Evolutionary conservation across 148 eudicot species (phyloP).

Genomic region (Limonium bicolor): DNA sequence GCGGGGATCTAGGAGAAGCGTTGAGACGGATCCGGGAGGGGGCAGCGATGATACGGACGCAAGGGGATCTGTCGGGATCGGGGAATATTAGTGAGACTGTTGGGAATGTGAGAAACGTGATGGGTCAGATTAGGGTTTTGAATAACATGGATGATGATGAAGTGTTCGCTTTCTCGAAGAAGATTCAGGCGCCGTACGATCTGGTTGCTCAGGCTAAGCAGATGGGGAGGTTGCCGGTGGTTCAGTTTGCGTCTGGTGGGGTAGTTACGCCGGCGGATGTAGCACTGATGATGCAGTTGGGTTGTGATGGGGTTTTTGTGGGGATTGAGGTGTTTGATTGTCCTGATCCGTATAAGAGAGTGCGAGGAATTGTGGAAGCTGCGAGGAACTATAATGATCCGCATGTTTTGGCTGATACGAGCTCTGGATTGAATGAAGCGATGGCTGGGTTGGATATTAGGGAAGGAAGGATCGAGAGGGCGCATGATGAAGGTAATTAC

Average conservation of each 20-base stretch:
- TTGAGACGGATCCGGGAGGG: constrained; percentile 57
- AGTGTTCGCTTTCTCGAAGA: constrained; percentile 61
- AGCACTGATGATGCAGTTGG: constrained; percentile 85
- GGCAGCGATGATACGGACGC: constrained; percentile 48
- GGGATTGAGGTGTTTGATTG: constrained; percentile 51
- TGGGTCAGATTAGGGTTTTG: constrained; percentile 58
- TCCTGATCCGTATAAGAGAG: constrained; percentile 41
- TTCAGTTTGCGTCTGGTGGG: constrained; percentile 80
- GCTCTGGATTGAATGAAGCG: constrained; percentile 43
- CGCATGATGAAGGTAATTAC: constrained; percentile 5
- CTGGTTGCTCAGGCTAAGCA: constrained; percentile 85
- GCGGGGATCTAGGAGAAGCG: constrained; percentile 44
- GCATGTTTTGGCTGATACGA: constrained; percentile 36
- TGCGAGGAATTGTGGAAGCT: constrained; percentile 70
- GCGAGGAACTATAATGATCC: constrained; percentile 78
- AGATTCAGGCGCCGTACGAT: constrained; percentile 59
- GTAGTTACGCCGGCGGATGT: constrained; percentile 75
- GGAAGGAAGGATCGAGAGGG: constrained; percentile 21
- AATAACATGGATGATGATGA: constrained; percentile 81
- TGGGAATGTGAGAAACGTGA: constrained; percentile 44
- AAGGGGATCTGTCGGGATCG: constrained; percentile 23
- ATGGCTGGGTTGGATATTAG: constrained; percentile 36
- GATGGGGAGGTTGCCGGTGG: constrained; percentile 84
- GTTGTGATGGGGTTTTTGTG: constrained; percentile 86
- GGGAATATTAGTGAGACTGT: constrained; percentile 50